Base-by-base conservation (phyloP, 306 rosid genomes). In the Amphicarpaea edgeworthii region DNA sequence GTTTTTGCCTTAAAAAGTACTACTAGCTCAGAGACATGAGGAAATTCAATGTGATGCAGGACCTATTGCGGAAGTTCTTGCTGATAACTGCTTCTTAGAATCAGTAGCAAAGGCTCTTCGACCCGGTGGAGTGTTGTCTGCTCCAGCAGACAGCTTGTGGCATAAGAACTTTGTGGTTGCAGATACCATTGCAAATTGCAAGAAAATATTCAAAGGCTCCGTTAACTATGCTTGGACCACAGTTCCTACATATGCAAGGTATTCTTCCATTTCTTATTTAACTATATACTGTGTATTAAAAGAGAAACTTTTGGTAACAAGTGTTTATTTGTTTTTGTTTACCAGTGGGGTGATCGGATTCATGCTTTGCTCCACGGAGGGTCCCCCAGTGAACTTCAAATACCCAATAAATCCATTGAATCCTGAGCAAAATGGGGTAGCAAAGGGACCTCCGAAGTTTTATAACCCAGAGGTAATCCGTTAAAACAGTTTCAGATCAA, bases 281-380 rank as follows among this genome's bases (percentile, higher is more conserved):
- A 61, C 61, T 3, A 24, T 38, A 3, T 23, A 17, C 49, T 19
- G 12, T 12, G 16, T 66, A 55, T 54, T 7, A 17, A n/a, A n/a
- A 24, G 59, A 55, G 0, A 40, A 54, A 7, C 0, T 66, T 65
- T 24, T 41, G 58, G 19, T 54, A 41, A 77, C 10, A 32, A 70
- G 2, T 59, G 7, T 50, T 62, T 69, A 1, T 23, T 71, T 66
- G 19, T 46, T 57, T 67, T 34, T 58, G 26, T 42, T 59, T 38
- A 38, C 15, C 77, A 74, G 80, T 58, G 84, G 80, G 12, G 65
- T 58, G 77, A 66, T 67, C 1, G 80, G 80, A 20, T 81, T 81
- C 72, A 81, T 81, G 77, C 84, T 81, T 23, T 81, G 80, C 72
- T 81, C 84, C 12, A 81, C 80, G 6, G 76, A 74, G 72, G 80